Evolutionary conservation across 106 monocot species (phyloP), one percentile per base, ranked within the genome.

Genomic region (Hemerocallis citrina): DNA sequence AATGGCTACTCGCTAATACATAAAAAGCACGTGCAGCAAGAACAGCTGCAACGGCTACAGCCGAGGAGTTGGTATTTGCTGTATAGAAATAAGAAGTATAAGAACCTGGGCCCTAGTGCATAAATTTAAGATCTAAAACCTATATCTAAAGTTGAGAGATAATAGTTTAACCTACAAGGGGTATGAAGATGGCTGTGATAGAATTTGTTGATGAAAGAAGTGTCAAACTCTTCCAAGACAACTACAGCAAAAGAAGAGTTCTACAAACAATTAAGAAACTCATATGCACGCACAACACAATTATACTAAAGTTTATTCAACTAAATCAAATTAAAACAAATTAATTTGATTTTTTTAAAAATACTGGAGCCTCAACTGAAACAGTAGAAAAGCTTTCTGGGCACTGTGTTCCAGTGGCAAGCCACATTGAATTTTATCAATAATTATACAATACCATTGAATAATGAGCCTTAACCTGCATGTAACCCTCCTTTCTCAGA

Each of bases 211-310:
- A 67, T 60, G 63, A 88, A 96, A 16, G 74, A 72, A 29, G 81
- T 63, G 64, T 96, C 87, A 55, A 96, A 96, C 17, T 96, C 96
- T 79, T 86, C 96, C 74, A 96, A 62, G 39, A 91, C 96, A 64
- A 96, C 62, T 49, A 87, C 96, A 67, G 86, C 49, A 61, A 70
- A 62, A 25, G 81, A 91, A 36, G 75, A 27, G 55, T 91, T 91
- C 90, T 94, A 75, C 64, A 73, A 57, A 34, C 55, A 32, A 19
- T 23, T 40, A 34, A n/a, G 59, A n/a, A n/a, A n/a, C n/a, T n/a
- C n/a, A n/a, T n/a, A n/a, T n/a, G 19, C 55, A 24, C 48, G 19
- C 7, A 27, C 3, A 25, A 24, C 1, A 50, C 1, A 50, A 27
- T 47, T 6, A 12, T 12, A 38, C 38, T 22, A 31, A 5, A 54